Percentiles rank a stretch among this genome's conserved stretches.
phyloP scores from a whole-genome alignment of 139 green algal species.

The Micromonas commoda region DNA sequence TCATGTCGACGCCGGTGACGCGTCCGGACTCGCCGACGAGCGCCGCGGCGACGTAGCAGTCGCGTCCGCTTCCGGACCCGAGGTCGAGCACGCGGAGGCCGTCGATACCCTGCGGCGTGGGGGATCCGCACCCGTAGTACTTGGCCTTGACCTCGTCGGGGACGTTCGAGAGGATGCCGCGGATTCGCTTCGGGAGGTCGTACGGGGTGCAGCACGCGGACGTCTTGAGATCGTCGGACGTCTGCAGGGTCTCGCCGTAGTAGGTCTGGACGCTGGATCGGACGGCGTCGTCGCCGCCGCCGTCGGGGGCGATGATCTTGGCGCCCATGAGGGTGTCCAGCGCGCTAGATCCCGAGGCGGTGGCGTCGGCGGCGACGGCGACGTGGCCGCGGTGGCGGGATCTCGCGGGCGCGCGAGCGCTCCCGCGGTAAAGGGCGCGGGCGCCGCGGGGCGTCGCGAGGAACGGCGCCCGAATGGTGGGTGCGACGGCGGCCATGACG shows the following conservation, averaged over 20 bases:
- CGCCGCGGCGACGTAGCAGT: conserved; percentile 84
- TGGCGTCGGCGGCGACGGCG: background rate
- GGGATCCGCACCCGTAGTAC: conserved; percentile 91
- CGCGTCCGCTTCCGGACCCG: conserved; percentile 70
- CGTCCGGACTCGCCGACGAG: conserved; percentile 66
- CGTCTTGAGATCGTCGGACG: conserved; percentile 72
- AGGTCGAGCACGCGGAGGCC: conserved; percentile 54
- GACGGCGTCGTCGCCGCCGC: conserved; percentile 29
- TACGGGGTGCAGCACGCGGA: conserved; percentile 70
- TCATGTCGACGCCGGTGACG: conserved; percentile 91
- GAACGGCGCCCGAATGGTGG: too few species aligned
- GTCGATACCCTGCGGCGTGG: conserved; percentile 74
- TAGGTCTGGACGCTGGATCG: conserved; percentile 63
- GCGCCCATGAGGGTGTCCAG: conserved; percentile 15
- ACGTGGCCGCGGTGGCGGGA: too few species aligned
- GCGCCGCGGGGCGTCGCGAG: too few species aligned
- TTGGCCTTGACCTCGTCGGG: conserved; percentile 57
- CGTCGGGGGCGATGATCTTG: conserved; percentile 14
- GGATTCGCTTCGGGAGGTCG: conserved; percentile 9
- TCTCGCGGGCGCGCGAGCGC: too few species aligned
- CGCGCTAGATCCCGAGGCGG: background rate
- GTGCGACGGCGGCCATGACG: too few species aligned
- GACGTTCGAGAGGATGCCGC: conserved; percentile 37
- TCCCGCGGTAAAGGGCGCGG: too few species aligned
- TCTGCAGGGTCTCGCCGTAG: conserved; percentile 68